Evolutionary conservation across 179 eudicot species (phyloP).

Genomic region (Kewa caespitosa): DNA sequence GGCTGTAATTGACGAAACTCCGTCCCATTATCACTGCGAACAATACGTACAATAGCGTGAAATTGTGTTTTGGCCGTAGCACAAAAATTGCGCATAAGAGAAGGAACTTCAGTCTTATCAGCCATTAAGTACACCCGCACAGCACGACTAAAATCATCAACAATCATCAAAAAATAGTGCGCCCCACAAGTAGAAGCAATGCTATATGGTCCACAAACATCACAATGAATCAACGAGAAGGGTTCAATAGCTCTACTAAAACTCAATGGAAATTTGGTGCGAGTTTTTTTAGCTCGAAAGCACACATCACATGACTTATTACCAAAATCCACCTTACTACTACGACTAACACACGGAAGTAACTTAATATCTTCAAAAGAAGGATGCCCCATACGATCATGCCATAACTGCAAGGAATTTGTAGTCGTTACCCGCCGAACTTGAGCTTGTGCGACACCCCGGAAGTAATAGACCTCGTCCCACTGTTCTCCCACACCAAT

Average conservation of each 20-base stretch:
- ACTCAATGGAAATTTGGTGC: not conserved
- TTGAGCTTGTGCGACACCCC: too few species aligned
- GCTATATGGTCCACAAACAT: not conserved
- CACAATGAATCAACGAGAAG: not conserved
- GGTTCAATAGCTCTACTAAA: not conserved
- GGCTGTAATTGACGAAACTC: not conserved
- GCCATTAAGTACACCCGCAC: not conserved
- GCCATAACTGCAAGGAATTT: too few species aligned
- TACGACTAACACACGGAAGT: too few species aligned
- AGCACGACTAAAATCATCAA: not conserved
- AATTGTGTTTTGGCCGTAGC: not conserved
- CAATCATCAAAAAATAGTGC: not conserved
- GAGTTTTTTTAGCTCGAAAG: not conserved
- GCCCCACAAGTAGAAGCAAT: not conserved
- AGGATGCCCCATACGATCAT: too few species aligned
- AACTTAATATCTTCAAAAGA: too few species aligned
- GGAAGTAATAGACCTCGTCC: too few species aligned
- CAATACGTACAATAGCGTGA: not conserved
- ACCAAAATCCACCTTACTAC: too few species aligned
- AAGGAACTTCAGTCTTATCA: not conserved
- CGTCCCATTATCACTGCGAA: not conserved
- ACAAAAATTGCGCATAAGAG: not conserved
- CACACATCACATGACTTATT: slow-evolving; percentile 1
- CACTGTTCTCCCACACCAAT: too few species aligned
- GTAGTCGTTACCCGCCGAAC: too few species aligned